A percentile compares a stretch with the other conserved stretches of the same genome.
Conservation (phyloP, 1,284 basidiomycete genomes). For the Sporisorium exsertum region DNA sequence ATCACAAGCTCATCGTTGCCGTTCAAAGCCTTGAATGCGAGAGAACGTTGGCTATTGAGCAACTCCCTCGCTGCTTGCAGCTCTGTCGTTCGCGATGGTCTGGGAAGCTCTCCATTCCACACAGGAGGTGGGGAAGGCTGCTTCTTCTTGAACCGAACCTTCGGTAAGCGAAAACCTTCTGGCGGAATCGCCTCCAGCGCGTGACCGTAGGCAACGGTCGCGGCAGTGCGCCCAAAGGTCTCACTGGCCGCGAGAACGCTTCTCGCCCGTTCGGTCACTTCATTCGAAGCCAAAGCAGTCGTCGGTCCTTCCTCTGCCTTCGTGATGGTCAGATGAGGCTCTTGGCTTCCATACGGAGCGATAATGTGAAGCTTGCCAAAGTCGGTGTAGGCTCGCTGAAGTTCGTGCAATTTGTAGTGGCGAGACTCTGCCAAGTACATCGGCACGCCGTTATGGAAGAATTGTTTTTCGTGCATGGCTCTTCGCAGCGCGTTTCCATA, state of each 20-base stretch:
- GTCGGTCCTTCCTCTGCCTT: not conserved
- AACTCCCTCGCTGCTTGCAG: not conserved
- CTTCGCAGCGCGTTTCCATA: not conserved
- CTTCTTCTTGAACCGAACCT: not conserved
- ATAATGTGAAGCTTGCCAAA: conserved; percentile 4
- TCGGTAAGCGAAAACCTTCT: no score
- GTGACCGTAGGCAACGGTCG: conserved; percentile 10
- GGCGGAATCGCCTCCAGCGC: not conserved
- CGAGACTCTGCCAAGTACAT: conserved; percentile 1
- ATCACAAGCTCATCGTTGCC: not conserved
- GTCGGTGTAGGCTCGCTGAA: conserved; percentile 18
- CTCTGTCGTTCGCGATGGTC: not conserved
- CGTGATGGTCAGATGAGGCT: not conserved
- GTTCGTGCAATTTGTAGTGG: conserved; percentile 1
- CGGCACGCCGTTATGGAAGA: not conserved
- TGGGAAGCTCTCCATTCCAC: no score
- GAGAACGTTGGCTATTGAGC: not conserved
- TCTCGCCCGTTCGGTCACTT: not conserved
- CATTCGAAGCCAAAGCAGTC: not conserved
- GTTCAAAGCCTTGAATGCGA: not conserved
- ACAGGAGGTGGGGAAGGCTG: conserved; percentile 1
- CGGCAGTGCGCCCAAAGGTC: conserved; percentile 15
- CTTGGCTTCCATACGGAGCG: not conserved
- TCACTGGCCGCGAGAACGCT: not conserved
- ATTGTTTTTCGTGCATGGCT: not conserved